Evolutionary conservation across 768 basidiomycete species (phyloP).

Genomic region (Leccinum rimulosum): DNA sequence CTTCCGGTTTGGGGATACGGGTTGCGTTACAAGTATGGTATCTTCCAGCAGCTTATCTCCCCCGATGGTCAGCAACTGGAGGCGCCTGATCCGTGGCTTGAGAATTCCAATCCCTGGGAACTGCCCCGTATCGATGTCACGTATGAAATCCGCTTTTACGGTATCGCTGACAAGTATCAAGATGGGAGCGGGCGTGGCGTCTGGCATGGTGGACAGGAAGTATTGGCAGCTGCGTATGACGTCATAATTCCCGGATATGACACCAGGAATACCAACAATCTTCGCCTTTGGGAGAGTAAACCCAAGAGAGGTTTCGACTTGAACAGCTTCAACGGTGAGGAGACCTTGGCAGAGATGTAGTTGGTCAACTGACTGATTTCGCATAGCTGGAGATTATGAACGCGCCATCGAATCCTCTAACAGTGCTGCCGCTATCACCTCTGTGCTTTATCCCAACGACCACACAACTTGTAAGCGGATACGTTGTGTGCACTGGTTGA

Average conservation of each 20-base stretch:
- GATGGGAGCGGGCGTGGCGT: conserved; percentile 59
- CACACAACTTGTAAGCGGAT: conserved; percentile 58
- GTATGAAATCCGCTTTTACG: conserved; percentile 88
- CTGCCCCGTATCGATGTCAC: conserved; percentile 81
- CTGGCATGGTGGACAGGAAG: conserved; percentile 92
- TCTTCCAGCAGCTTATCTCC: conserved; percentile 91
- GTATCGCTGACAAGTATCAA: conserved; percentile 64
- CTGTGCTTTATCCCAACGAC: conserved; percentile 95
- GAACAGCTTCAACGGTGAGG: conserved; percentile 87
- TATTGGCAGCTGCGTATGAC: conserved; percentile 91
- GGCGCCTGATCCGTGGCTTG: conserved; percentile 92
- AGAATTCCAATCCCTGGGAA: conserved; percentile 87
- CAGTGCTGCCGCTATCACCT: conserved; percentile 90
- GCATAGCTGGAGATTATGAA: conserved; percentile 87
- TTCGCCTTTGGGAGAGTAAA: conserved; percentile 81
- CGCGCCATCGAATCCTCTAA: conserved; percentile 84
- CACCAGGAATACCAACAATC: conserved; percentile 86
- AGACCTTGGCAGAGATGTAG: neutral
- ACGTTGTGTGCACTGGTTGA: neutral
- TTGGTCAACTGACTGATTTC: conserved; percentile 2
- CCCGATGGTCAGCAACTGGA: conserved; percentile 82
- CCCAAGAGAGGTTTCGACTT: conserved; percentile 91
- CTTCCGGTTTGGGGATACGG: conserved; percentile 97
- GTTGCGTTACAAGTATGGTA: conserved; percentile 89
- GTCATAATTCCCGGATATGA: conserved; percentile 86